Evolutionary conservation across 352 stramenopile genomes (phyloP).

Genomic region (Pilasporangium apinafurcum): DNA sequence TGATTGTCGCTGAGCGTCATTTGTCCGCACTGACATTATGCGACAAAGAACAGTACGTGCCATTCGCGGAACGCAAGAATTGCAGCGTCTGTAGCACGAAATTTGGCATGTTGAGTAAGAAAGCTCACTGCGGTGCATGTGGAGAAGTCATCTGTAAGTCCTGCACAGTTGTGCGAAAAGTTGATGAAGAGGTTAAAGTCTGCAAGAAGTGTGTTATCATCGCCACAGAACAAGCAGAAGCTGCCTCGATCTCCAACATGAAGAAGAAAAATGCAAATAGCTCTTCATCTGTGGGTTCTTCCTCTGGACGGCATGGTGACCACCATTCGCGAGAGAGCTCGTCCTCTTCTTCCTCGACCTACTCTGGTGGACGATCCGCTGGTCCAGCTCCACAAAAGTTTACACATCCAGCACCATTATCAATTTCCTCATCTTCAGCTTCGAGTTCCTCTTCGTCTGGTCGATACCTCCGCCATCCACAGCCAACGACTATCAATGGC

Average conservation of each 20-base stretch:
- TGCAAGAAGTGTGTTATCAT: constrained; percentile 69
- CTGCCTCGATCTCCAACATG: neutral
- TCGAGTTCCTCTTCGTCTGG: too few relatives aligned
- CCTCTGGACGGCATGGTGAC: too few relatives aligned
- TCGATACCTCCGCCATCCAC: neutral
- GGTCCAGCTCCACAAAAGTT: too few relatives aligned
- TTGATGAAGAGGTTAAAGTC: constrained; percentile 53
- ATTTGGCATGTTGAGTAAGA: constrained; percentile 71
- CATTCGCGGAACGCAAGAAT: constrained; percentile 36
- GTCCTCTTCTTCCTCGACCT: neutral
- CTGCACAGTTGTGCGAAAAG: constrained; percentile 50
- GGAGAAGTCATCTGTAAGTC: constrained; percentile 76
- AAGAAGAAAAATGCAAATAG: neutral
- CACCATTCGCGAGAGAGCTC: too few relatives aligned
- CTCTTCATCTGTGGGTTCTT: too few relatives aligned
- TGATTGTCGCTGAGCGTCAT: constrained; percentile 41
- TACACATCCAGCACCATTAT: too few relatives aligned
- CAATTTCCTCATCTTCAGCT: too few relatives aligned
- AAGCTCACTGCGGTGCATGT: constrained; percentile 65
- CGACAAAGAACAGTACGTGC: constrained; percentile 41
- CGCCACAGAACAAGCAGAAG: constrained; percentile 38
- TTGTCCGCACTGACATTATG: constrained; percentile 36
- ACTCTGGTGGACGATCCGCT: too few relatives aligned
- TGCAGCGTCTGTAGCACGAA: constrained; percentile 56
- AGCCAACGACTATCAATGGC: neutral